Evolutionary conservation across 306 rosid species (phyloP).

Genomic region (Rosa chinensis): DNA sequence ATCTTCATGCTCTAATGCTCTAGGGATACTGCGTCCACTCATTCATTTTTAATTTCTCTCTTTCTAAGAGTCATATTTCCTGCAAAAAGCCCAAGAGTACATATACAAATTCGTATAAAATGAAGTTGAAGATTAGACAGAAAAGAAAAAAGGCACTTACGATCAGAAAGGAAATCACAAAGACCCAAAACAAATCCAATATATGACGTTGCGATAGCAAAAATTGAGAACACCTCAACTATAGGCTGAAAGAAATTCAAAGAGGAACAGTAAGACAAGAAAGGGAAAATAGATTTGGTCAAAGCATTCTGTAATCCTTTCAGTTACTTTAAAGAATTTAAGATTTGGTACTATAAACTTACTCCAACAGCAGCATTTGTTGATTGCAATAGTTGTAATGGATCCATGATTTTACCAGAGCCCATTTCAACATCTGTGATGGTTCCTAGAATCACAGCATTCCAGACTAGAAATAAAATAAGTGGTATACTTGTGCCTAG

Average conservation of each 20-base stretch:
- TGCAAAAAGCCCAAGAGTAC: background rate
- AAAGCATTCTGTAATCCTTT: background rate
- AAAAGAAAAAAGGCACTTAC: slow-evolving; percentile 44
- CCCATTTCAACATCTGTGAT: slow-evolving; percentile 46
- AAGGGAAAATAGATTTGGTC: slow-evolving; percentile 4
- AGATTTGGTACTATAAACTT: slow-evolving; percentile 24
- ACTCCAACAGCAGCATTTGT: slow-evolving; percentile 67
- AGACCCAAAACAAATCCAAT: slow-evolving; percentile 83
- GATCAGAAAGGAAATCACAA: slow-evolving; percentile 69
- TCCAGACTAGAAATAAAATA: slow-evolving; percentile 68
- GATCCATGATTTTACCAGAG: slow-evolving; percentile 46
- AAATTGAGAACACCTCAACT: slow-evolving; percentile 68
- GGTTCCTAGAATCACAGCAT: slow-evolving; percentile 77
- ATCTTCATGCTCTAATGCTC: background rate
- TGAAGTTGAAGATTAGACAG: slow-evolving; percentile 1
- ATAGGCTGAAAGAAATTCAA: slow-evolving; percentile 54
- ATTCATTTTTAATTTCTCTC: background rate
- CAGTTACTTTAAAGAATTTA: background rate
- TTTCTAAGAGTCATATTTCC: background rate
- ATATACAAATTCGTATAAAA: background rate
- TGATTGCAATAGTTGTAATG: slow-evolving; percentile 64
- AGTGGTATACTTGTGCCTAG: slow-evolving; percentile 75
- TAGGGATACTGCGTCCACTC: background rate
- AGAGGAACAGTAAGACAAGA: background rate
- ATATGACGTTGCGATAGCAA: slow-evolving; percentile 75